Evolutionary conservation across 2,329 filamentous ascomycete genomes (phyloP), one percentile per base, ranked within the genome.

Genomic region (Aspergillus puulaauensis): DNA sequence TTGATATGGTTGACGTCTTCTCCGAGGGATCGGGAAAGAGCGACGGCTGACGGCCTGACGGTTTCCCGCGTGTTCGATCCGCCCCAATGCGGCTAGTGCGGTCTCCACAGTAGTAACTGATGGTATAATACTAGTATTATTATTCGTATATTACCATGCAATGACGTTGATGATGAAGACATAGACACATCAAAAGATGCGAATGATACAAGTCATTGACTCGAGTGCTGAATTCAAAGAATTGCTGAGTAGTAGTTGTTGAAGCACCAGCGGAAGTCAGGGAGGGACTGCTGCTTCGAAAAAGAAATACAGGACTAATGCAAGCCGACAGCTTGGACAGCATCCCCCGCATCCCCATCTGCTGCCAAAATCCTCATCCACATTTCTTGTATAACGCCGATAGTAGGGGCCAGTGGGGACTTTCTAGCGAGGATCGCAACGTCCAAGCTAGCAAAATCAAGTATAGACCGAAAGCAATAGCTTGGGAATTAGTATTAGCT

Each of bases 381-480:
- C 39, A 35, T 46, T 45, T 31, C 14, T 55, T 27, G 15, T 24
- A 45, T 24, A 21, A 56, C 31, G 48, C 39, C 35, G 35, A 37
- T 37, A 37, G 35, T 37, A 14, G 15, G 35, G 35, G 6, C 21
- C 14, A 27, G 55, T 57, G 51, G 56, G 31, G 39, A 39, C 45
- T 54, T 57, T 50, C 50, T 17, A 43, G 56, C 56, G 56, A 57
- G 45, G 50, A 57, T 54, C 56, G 56, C 56, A 53, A 24, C 43
- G 39, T 44, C 15, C 14, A n/a, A 37, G 15, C 35, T 37, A 37
- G 14, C 35, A n/a, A 37, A 37, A 49, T 24, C 7, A 39, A 46
- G 41, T 14, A 46, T 46, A 24, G 14, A 4, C 24, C 24, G n/a
- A n/a, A n/a, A 8, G 21, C 14, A 47, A 23, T 37, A 47, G 33